phyloP scores from a whole-genome alignment of 805 yeast genomes.

The Saturnispora besseyi region DNA sequence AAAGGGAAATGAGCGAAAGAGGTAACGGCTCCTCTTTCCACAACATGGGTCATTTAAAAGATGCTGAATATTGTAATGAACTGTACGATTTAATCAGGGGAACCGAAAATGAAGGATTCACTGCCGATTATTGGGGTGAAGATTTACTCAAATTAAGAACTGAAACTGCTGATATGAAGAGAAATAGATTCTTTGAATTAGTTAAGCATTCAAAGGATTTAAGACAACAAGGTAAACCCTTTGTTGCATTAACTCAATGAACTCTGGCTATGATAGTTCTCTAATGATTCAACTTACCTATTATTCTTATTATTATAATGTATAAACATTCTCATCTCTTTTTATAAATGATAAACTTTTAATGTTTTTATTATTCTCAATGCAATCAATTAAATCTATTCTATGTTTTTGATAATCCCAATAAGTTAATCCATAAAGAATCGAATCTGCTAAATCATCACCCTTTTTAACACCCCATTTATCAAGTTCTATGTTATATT shows the following conservation, averaged over 20 bases:
- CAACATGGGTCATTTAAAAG: slow-evolving; percentile 45
- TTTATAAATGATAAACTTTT: not conserved
- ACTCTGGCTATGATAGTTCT: not conserved
- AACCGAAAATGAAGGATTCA: slow-evolving; percentile 29
- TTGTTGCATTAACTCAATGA: slow-evolving; percentile 11
- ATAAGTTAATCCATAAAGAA: slow-evolving; percentile 53
- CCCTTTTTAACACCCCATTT: slow-evolving; percentile 31
- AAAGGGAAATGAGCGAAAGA: slow-evolving; percentile 28
- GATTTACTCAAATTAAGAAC: slow-evolving; percentile 19
- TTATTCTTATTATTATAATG: not conserved
- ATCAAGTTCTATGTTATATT: slow-evolving; percentile 10
- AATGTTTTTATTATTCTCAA: not conserved
- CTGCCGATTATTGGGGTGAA: slow-evolving; percentile 26
- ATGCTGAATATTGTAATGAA: slow-evolving; percentile 47
- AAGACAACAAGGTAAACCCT: slow-evolving; percentile 20
- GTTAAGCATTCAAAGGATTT: slow-evolving; percentile 24
- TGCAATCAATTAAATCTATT: slow-evolving; percentile 5
- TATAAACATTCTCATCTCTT: not conserved
- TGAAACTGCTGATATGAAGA: slow-evolving; percentile 22
- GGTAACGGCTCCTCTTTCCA: slow-evolving; percentile 46
- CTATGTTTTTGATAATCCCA: slow-evolving; percentile 31
- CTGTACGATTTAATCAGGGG: slow-evolving; percentile 30
- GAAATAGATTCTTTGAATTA: slow-evolving; percentile 21
- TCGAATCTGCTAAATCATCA: slow-evolving; percentile 59
- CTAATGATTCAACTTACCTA: not conserved